Percentiles rank a stretch among this genome's conserved stretches.
These are phyloP conservation scores for Aspergillus amoenus DNA, from an alignment of 2,329 filamentous ascomycete genomes.

Conservation along the genomic window DNA sequence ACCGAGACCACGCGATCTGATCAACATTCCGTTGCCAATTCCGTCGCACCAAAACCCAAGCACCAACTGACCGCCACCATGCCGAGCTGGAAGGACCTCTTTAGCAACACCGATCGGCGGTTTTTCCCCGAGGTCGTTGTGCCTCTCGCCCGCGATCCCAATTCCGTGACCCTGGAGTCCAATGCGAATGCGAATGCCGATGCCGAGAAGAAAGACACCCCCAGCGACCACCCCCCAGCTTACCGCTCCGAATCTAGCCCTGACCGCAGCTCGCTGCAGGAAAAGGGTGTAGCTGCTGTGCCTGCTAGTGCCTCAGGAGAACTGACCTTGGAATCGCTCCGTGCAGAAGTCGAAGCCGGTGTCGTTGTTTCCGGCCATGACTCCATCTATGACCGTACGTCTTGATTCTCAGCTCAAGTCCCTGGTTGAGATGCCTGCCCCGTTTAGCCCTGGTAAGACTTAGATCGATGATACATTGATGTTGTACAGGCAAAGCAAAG, in stretches of 20 bases:
- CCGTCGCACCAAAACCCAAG: too few relatives aligned
- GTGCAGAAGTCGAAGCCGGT: conserved; percentile 65
- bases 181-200: too few relatives aligned
- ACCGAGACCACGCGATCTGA: too few relatives aligned
- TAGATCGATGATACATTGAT: too few relatives aligned
- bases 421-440: neutral
- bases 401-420: neutral
- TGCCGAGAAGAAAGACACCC: too few relatives aligned
- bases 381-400: conserved; percentile 74
- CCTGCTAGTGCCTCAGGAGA: conserved; percentile 13
- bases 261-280: neutral
- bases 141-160: neutral
- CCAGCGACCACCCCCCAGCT: neutral
- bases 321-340: conserved; percentile 67
- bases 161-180: neutral
- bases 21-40: too few relatives aligned
- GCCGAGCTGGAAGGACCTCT: neutral
- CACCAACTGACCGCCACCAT: neutral
- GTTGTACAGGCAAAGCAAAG: conserved; percentile 63
- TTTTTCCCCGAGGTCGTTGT: conserved; percentile 2
- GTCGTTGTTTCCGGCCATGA: conserved; percentile 56
- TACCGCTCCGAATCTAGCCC: neutral
- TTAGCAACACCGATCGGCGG: neutral
- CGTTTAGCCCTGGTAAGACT: neutral
- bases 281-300: conserved; percentile 19